Evolutionary conservation across 2,329 filamentous ascomycete species (phyloP).

Genomic region (Eutypella sp.): DNA sequence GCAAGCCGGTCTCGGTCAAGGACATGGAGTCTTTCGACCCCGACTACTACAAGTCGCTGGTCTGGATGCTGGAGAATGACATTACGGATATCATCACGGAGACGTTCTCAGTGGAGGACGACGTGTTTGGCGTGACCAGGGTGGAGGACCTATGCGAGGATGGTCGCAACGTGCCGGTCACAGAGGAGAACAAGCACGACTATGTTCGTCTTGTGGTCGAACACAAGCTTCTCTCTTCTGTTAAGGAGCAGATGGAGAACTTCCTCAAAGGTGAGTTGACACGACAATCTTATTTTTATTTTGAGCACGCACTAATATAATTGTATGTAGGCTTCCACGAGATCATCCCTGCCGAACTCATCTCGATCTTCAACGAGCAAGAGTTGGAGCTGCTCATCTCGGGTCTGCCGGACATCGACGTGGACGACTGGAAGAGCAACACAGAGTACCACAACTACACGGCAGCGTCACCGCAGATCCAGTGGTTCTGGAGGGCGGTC

Average conservation of each 20-base stretch:
- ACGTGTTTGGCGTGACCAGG: slow-evolving; percentile 86
- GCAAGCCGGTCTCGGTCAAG: slow-evolving; percentile 93
- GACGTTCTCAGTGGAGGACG: slow-evolving; percentile 89
- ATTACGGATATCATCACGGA: slow-evolving; percentile 97
- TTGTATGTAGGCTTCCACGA: slow-evolving; percentile 84
- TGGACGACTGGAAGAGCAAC: slow-evolving; percentile 99
- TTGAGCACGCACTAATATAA: slow-evolving; percentile 23
- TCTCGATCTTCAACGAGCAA: slow-evolving; percentile 98
- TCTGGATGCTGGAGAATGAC: slow-evolving; percentile 98
- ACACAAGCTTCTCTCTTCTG: slow-evolving; percentile 85
- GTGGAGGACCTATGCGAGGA: slow-evolving; percentile 82
- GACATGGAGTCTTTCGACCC: slow-evolving; percentile 99
- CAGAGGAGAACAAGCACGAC: slow-evolving; percentile 97
- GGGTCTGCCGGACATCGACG: slow-evolving; percentile 91
- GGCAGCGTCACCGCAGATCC: slow-evolving; percentile 89
- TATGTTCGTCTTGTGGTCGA: slow-evolving; percentile 94
- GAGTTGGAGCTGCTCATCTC: slow-evolving; percentile 96
- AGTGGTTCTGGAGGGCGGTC: slow-evolving; percentile 99
- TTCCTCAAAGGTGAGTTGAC: slow-evolving; percentile 70
- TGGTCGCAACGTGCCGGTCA: slow-evolving; percentile 87
- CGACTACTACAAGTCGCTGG: slow-evolving; percentile 96
- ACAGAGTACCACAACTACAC: slow-evolving; percentile 98
- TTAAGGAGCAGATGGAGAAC: slow-evolving; percentile 88
- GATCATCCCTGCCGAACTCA: slow-evolving; percentile 88
- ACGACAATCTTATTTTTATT: slow-evolving; percentile 3